These are phyloP conservation scores for Fragaria nilgerrensis DNA, from an alignment of 306 rosid species.

Conservation along the genomic window DNA sequence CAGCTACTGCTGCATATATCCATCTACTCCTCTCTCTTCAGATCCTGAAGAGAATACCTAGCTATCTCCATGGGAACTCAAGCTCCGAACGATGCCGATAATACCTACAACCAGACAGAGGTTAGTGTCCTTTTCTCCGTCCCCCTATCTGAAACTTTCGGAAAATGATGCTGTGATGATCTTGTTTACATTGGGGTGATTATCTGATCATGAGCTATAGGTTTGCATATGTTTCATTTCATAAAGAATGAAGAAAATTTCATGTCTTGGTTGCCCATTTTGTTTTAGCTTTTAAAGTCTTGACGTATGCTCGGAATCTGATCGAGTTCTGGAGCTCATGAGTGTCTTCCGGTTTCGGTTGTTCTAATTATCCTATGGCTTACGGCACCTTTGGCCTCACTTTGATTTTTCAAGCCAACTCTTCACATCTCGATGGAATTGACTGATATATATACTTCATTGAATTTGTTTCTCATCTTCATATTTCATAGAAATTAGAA, in stretches of 20 bases:
- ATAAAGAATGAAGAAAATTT: too few relatives aligned
- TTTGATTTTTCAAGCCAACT: not conserved
- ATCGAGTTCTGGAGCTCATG: not conserved
- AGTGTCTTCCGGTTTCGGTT: not conserved
- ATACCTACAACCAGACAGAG: not conserved
- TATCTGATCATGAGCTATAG: too few relatives aligned
- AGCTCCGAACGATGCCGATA: constrained; percentile 8
- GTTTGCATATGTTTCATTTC: not conserved
- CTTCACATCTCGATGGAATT: not conserved
- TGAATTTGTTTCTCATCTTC: not conserved
- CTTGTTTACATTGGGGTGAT: not conserved
- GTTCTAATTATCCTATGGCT: not conserved
- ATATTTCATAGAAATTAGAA: too few relatives aligned
- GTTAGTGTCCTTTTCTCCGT: constrained; percentile 30
- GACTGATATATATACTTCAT: not conserved
- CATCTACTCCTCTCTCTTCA: not conserved
- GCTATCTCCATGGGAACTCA: constrained; percentile 48
- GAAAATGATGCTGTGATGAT: not conserved
- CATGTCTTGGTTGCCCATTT: not conserved
- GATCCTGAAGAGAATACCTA: too few relatives aligned
- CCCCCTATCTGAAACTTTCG: not conserved
- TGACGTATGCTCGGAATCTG: not conserved
- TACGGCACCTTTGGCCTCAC: not conserved
- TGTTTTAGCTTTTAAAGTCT: not conserved
- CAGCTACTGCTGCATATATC: not conserved